Evolutionary conservation across 1,284 basidiomycete species (phyloP), one percentile per base, ranked within the genome.

Genomic region (Boletellus sp.): DNA sequence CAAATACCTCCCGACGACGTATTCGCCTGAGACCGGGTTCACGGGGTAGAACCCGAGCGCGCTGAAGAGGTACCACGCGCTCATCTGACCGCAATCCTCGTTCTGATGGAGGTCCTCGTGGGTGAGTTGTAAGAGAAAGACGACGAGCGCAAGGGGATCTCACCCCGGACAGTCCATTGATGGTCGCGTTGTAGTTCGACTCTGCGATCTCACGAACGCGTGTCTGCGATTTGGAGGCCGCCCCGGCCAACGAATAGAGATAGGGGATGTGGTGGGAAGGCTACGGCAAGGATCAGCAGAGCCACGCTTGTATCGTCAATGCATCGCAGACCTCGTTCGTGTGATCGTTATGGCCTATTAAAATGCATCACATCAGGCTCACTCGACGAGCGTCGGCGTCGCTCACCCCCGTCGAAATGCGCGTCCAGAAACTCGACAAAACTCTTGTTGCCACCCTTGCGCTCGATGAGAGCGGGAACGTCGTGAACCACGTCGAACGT

Each of bases 21-120:
- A 91, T 59, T 82, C 80, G 8, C 80, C 80, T 1, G 83, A 86
- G 0, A 86, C 85, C 0, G 89, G 89, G 63, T 91, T 83, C 47
- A 93, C 88, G n/a, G 90, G 89, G 61, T 93, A 93, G 69, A 93
- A 87, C 0, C 91, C 90, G 63, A 93, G 74, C 2, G 86, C 82
- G 41, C 82, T 84, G 70, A 91, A 93, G 12, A 91, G 75, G 63
- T 86, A 92, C 90, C 90, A 93, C 0, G 89, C 86, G 60, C 85
- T 89, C 88, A 92, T 92, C 65, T 93, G 91, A 0, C 91, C 90
- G 59, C 90, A 92, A 61, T 93, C 91, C 66, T 93, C 91, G 61
- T 93, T 93, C 82, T 89, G 58, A 12, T 6, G 22, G 7, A 11
- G 15, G 18, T 1, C 13, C 30, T 28, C 19, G 22, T 16, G 39